These are phyloP conservation scores for Heterobasidion parviporum DNA, from an alignment of 1,284 basidiomycete genomes.

Conservation along the genomic window DNA sequence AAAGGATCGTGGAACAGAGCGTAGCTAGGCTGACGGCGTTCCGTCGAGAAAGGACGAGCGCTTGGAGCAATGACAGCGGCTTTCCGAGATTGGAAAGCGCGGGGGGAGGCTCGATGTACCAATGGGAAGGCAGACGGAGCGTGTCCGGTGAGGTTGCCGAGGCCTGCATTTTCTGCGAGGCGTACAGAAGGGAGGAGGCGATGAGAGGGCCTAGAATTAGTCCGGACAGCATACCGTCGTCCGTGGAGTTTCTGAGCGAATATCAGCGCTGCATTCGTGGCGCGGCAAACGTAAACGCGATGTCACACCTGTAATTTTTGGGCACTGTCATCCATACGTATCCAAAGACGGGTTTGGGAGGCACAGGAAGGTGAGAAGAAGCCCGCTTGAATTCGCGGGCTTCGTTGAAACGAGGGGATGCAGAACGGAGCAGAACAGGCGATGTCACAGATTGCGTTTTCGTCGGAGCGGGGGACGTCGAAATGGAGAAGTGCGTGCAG, in stretches of 20 bases:
- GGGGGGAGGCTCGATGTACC: slow-evolving; percentile 71
- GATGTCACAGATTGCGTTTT: slow-evolving; percentile 9
- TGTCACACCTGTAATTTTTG: slow-evolving; percentile 69
- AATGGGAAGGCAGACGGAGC: slow-evolving; percentile 42
- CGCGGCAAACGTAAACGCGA: background rate
- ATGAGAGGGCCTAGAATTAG: slow-evolving; percentile 74
- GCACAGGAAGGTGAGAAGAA: slow-evolving; percentile 14
- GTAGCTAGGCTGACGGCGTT: slow-evolving; percentile 74
- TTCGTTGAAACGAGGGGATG: slow-evolving; percentile 37
- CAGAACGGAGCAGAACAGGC: slow-evolving; percentile 17
- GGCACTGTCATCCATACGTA: slow-evolving; percentile 87
- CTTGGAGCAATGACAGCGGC: slow-evolving; percentile 41
- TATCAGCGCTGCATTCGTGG: background rate
- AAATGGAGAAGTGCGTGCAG: slow-evolving; percentile 45
- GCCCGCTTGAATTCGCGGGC: slow-evolving; percentile 34
- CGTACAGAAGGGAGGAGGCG: slow-evolving; percentile 54
- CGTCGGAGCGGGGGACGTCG: slow-evolving; percentile 15
- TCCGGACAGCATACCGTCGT: slow-evolving; percentile 80
- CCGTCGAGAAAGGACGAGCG: slow-evolving; percentile 64
- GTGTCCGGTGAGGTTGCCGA: slow-evolving; percentile 12
- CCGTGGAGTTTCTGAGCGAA: slow-evolving; percentile 35
- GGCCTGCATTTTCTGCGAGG: slow-evolving; percentile 28
- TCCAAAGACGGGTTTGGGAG: slow-evolving; percentile 41
- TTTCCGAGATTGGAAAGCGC: slow-evolving; percentile 34
- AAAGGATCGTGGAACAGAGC: slow-evolving; percentile 70